Conservation (phyloP, 768 basidiomycete species). For the Rubroboletus satanas region DNA sequence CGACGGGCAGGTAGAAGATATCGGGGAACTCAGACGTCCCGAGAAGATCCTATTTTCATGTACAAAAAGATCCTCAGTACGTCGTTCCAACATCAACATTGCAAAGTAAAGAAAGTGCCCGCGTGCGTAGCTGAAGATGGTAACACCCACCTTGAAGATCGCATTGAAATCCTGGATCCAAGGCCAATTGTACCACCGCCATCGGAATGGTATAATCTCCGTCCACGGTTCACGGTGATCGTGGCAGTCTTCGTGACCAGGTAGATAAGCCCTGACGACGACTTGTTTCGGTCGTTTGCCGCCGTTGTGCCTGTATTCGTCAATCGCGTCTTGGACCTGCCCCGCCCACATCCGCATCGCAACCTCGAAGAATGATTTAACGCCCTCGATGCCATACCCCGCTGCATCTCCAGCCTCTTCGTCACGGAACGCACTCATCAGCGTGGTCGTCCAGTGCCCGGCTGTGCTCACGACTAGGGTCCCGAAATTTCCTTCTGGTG, state of each 20-base stretch:
- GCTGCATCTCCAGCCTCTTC: constrained; percentile 28
- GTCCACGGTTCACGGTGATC: constrained; percentile 43
- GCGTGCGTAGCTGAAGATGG: not conserved
- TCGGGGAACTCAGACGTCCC: constrained; percentile 44
- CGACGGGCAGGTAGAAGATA: constrained; percentile 57
- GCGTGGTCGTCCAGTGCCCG: constrained; percentile 65
- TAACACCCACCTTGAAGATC: constrained; percentile 50
- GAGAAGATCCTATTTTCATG: constrained; percentile 38
- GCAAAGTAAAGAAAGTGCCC: not conserved
- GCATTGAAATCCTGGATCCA: constrained; percentile 55
- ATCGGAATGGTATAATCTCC: constrained; percentile 40
- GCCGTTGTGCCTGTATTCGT: constrained; percentile 29
- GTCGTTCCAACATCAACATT: not conserved
- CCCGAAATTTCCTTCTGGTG: constrained; percentile 51
- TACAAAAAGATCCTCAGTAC: constrained; percentile 2
- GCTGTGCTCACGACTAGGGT: constrained; percentile 62
- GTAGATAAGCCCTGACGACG: constrained; percentile 56
- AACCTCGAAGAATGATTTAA: constrained; percentile 56
- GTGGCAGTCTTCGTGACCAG: constrained; percentile 66
- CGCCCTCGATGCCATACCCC: constrained; percentile 48
- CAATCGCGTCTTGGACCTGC: constrained; percentile 45
- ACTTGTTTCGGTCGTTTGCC: constrained; percentile 39
- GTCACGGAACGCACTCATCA: constrained; percentile 43
- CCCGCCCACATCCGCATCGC: constrained; percentile 55
- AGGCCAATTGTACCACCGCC: constrained; percentile 64